Evolutionary conservation across 2,329 filamentous ascomycete genomes (phyloP).

Genomic region (Tolypocladium capitatum): DNA sequence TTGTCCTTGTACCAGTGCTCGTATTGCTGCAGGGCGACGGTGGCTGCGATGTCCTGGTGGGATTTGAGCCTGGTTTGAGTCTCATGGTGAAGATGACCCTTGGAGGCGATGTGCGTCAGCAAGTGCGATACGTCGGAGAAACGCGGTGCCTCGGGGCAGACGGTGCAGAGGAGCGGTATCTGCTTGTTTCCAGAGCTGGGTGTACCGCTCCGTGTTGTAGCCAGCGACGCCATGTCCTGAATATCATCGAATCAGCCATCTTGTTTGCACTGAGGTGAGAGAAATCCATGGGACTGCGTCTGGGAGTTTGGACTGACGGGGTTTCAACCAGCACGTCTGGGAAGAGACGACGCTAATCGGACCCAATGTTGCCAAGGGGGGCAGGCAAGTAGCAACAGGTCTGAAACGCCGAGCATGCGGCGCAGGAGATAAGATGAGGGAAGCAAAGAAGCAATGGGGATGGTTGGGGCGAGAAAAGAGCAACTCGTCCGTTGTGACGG

Average conservation of each 20-base stretch:
- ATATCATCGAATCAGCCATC: conserved; percentile 2
- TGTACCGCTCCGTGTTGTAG: conserved; percentile 7
- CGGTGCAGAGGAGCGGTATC: conserved; percentile 65
- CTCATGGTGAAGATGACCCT: conserved; percentile 75
- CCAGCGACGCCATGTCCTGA: conserved; percentile 25
- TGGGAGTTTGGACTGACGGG: conserved; percentile 1
- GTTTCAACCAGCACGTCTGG: not conserved
- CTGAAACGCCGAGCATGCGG: conserved; percentile 4
- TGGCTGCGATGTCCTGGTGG: conserved; percentile 52
- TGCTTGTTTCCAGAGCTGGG: conserved; percentile 13
- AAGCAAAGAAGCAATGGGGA: conserved; percentile 10
- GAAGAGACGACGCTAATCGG: not conserved
- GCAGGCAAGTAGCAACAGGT: conserved; percentile 15
- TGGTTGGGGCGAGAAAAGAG: conserved; percentile 9
- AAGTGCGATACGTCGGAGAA: conserved; percentile 90
- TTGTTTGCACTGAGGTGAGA: not conserved
- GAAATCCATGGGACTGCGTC: not conserved
- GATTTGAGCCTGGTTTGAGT: conserved; percentile 69
- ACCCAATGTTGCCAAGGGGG: conserved; percentile 1
- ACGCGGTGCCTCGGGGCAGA: conserved; percentile 65
- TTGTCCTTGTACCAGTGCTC: conserved; percentile 66
- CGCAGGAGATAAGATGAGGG: conserved; percentile 4
- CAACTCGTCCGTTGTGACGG: conserved; percentile 8
- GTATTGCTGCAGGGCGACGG: conserved; percentile 50
- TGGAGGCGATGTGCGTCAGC: conserved; percentile 83